Evolutionary conservation across 257 asterid species (phyloP).

Genomic region (Knoxia roxburghii): DNA sequence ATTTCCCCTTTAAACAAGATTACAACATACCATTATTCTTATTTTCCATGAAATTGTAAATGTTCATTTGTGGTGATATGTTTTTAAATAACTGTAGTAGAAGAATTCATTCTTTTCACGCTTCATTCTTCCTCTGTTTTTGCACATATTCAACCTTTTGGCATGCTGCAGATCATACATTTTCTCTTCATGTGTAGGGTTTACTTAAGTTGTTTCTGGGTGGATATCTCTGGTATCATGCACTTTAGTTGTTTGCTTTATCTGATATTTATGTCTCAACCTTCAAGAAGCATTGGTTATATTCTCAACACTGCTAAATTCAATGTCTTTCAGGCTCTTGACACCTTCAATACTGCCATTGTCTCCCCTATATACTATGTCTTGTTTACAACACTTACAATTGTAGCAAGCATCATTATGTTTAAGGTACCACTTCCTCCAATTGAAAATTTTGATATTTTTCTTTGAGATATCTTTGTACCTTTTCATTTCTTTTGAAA

Average conservation of each 20-base stretch:
- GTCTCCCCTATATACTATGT: slow-evolving; percentile 93
- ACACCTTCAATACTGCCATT: slow-evolving; percentile 89
- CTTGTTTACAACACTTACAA: slow-evolving; percentile 76
- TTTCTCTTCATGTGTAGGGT: background rate
- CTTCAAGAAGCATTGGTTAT: background rate
- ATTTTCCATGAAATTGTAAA: background rate
- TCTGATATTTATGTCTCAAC: background rate
- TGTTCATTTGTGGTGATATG: background rate
- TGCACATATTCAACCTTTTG: slow-evolving; percentile 9
- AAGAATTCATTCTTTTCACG: background rate
- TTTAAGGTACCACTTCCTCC: slow-evolving; percentile 51
- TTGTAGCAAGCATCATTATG: slow-evolving; percentile 81
- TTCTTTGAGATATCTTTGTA: background rate
- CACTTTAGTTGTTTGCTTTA: background rate
- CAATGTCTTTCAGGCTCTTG: slow-evolving; percentile 67
- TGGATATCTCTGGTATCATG: background rate
- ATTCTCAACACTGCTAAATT: slow-evolving; percentile 4
- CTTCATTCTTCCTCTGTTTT: background rate
- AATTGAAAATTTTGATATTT: background rate
- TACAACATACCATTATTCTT: background rate
- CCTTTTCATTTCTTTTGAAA: background rate
- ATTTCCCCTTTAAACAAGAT: background rate
- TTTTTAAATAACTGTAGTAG: background rate
- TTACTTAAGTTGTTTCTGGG: background rate
- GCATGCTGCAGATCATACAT: background rate